Evolutionary conservation across 2,329 filamentous ascomycete genomes (phyloP).

Genomic region (Lecanoromycetidae sp.): DNA sequence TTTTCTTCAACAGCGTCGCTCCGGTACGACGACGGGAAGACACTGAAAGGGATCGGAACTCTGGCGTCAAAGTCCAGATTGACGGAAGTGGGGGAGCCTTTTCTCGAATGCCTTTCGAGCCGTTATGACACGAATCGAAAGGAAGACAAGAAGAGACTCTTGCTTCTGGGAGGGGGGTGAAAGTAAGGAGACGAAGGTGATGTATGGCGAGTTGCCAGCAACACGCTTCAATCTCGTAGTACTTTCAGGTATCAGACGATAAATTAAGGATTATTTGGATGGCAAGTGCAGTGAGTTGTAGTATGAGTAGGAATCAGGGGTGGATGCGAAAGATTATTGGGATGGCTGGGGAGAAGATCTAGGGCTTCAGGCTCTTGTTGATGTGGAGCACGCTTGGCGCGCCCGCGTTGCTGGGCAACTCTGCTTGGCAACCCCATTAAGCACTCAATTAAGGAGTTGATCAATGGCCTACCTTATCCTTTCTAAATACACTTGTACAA

Average conservation of each 20-base stretch:
- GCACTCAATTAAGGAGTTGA: no score
- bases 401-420: no score
- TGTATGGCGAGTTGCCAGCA: slow-evolving; percentile 9
- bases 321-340: no score
- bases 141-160: slow-evolving; percentile 57
- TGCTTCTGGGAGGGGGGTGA: slow-evolving; percentile 37
- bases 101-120: slow-evolving; percentile 57
- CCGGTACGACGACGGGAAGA: slow-evolving; percentile 98
- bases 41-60: slow-evolving; percentile 98
- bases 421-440: no score
- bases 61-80: slow-evolving; percentile 99
- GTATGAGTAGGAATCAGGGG: no score
- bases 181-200: neutral
- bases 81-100: slow-evolving; percentile 65
- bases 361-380: no score
- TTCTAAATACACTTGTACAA: no score
- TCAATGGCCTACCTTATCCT: no score
- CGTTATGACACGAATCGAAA: slow-evolving; percentile 37
- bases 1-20: slow-evolving; percentile 54
- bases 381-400: no score
- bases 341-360: no score
- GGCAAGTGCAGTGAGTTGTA: no score
- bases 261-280: no score
- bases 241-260: neutral
- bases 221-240: slow-evolving; percentile 9